Evolutionary conservation across 2,329 filamentous ascomycete species (phyloP).

Genomic region (Colletotrichum sp.): DNA sequence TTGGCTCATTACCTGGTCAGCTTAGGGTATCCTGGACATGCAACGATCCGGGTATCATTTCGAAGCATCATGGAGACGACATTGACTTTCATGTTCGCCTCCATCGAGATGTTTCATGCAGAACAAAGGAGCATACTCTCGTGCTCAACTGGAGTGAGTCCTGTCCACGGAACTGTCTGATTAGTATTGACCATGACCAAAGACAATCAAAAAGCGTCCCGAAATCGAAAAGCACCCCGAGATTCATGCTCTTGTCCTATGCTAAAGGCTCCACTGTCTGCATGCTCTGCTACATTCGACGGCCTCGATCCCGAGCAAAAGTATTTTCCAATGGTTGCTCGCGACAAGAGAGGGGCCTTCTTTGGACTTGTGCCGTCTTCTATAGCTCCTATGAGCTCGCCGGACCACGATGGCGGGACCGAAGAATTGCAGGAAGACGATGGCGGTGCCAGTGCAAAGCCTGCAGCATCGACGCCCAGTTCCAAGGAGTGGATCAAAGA

Average conservation of each 20-base stretch:
- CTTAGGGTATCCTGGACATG: not conserved
- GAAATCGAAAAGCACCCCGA: no score
- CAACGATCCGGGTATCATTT: not conserved
- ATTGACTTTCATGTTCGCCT: not conserved
- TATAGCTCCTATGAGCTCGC: no score
- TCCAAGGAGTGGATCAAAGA: not conserved
- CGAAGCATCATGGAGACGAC: not conserved
- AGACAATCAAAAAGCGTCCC: no score
- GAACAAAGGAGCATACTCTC: not conserved
- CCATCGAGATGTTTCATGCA: not conserved
- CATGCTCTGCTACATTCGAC: not conserved
- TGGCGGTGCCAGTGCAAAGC: not conserved
- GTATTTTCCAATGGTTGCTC: not conserved
- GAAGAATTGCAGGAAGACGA: no score
- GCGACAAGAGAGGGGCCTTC: fast-evolving
- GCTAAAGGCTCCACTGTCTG: not conserved
- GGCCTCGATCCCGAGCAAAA: not conserved
- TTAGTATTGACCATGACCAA: no score
- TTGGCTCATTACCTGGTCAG: not conserved
- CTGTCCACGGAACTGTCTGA: no score
- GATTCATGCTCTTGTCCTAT: not conserved
- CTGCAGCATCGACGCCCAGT: fast-evolving
- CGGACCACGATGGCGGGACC: not conserved
- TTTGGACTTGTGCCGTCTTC: not conserved
- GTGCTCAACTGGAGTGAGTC: not conserved